These are phyloP conservation scores for Hygrophorus russula DNA, from an alignment of 768 basidiomycete species.

Conservation along the genomic window DNA sequence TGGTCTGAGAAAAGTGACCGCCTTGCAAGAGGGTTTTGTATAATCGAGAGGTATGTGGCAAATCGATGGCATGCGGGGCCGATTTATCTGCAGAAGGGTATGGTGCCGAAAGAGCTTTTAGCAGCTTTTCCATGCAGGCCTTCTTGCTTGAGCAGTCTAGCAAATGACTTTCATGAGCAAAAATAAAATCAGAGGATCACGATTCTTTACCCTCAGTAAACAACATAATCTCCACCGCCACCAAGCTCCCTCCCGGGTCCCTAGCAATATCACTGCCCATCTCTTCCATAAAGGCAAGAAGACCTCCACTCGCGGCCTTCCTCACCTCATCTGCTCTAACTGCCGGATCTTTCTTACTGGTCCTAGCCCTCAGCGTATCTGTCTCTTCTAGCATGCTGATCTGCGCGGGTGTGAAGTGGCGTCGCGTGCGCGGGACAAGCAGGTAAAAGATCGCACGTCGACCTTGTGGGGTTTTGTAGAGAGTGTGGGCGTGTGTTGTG, in stretches of 20 bases:
- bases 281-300: slow-evolving; percentile 60
- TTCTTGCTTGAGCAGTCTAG: slow-evolving; percentile 52
- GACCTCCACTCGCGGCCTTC: slow-evolving; percentile 57
- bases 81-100: slow-evolving; percentile 44
- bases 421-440: slow-evolving; percentile 68
- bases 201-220: slow-evolving; percentile 73
- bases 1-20: slow-evolving; percentile 69
- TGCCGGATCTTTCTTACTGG: slow-evolving; percentile 73
- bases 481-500: slow-evolving; percentile 39
- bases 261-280: slow-evolving; percentile 50
- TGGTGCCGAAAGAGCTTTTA: slow-evolving; percentile 40
- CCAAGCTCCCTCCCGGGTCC: slow-evolving; percentile 72
- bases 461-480: slow-evolving; percentile 59
- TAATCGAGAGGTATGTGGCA: slow-evolving; percentile 71
- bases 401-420: slow-evolving; percentile 82
- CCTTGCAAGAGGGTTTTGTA: slow-evolving; percentile 89
- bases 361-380: slow-evolving; percentile 51
- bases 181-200: too few relatives aligned
- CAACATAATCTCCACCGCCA: slow-evolving; percentile 76
- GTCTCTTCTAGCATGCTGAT: slow-evolving; percentile 64
- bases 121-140: slow-evolving; percentile 46
- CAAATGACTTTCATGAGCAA: too few relatives aligned
- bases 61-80: slow-evolving; percentile 60
- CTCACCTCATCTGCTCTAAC: slow-evolving; percentile 62
- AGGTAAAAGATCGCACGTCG: slow-evolving; percentile 77